These are phyloP conservation scores for Rhodotorula paludigena DNA, from an alignment of 768 basidiomycete genomes.

Conservation along the genomic window DNA sequence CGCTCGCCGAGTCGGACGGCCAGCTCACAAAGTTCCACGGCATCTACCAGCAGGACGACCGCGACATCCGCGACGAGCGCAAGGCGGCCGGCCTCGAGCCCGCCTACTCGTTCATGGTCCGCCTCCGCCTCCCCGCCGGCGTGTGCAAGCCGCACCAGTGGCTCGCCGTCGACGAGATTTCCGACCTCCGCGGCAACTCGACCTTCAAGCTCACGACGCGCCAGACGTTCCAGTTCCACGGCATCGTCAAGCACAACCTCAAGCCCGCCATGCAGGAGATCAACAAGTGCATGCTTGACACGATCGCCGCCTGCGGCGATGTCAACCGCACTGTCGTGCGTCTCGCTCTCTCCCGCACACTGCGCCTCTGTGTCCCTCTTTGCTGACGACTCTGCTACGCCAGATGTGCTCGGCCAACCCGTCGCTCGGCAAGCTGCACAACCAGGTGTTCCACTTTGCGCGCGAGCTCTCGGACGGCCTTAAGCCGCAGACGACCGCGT, in stretches of 20 bases:
- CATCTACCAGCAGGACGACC: conserved; percentile 94
- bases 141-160: conserved; percentile 89
- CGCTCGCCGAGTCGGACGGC: conserved; percentile 81
- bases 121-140: conserved; percentile 90
- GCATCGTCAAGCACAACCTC: conserved; percentile 92
- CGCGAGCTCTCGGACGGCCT: conserved; percentile 78
- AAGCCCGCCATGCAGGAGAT: conserved; percentile 96
- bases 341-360: not conserved
- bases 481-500: conserved; percentile 82
- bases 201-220: conserved; percentile 97
- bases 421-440: conserved; percentile 76
- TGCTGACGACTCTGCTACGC: conserved; percentile 5
- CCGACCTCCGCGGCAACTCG: conserved; percentile 87
- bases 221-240: conserved; percentile 99
- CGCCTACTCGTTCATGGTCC: conserved; percentile 97
- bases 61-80: conserved; percentile 95
- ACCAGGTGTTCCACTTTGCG: conserved; percentile 74
- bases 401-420: conserved; percentile 79
- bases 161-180: conserved; percentile 90
- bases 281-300: conserved; percentile 83
- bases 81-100: conserved; percentile 87
- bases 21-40: conserved; percentile 98
- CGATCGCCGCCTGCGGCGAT: conserved; percentile 96
- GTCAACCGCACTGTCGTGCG: conserved; percentile 62
- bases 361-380: not conserved